Evolutionary conservation across 2,329 filamentous ascomycete genomes (phyloP).

Genomic region (Tolypocladium cylindrosporum): DNA sequence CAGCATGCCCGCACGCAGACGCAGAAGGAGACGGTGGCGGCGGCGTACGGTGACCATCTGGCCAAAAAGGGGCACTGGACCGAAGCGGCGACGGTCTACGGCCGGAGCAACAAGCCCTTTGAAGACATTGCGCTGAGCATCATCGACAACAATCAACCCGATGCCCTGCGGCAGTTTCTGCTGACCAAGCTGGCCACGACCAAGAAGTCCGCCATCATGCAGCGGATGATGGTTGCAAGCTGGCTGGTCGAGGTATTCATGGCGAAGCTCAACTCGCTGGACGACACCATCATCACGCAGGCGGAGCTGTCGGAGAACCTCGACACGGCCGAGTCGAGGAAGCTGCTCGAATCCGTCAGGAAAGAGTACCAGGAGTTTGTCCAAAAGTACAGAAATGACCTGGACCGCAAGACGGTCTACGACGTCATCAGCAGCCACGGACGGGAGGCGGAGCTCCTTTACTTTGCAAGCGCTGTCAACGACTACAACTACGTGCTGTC

Average conservation of each 20-base stretch:
- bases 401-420: slow-evolving; percentile 88
- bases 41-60: slow-evolving; percentile 82
- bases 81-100: slow-evolving; percentile 84
- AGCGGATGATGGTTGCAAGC: slow-evolving; percentile 86
- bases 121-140: slow-evolving; percentile 89
- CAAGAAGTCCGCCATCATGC: slow-evolving; percentile 81
- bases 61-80: slow-evolving; percentile 70
- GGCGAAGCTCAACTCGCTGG: slow-evolving; percentile 88
- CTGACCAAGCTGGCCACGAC: slow-evolving; percentile 71
- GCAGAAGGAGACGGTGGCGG: slow-evolving; percentile 86
- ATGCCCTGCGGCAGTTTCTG: slow-evolving; percentile 84
- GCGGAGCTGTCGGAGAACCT: slow-evolving; percentile 67
- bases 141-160: slow-evolving; percentile 81
- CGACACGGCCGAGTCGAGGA: slow-evolving; percentile 59
- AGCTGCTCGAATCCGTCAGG: slow-evolving; percentile 60
- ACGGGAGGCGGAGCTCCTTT: slow-evolving; percentile 83
- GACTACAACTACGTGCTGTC: slow-evolving; percentile 92
- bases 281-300: slow-evolving; percentile 86
- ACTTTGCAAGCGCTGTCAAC: slow-evolving; percentile 78
- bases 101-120: slow-evolving; percentile 92
- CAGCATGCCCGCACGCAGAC: slow-evolving; percentile 69
- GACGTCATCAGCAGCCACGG: slow-evolving; percentile 95
- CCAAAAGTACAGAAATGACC: slow-evolving; percentile 70
- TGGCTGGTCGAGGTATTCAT: slow-evolving; percentile 97
- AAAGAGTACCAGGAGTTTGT: slow-evolving; percentile 86